These are phyloP conservation scores for Epichloe bromicola DNA, from an alignment of 2,329 filamentous ascomycete species.

Conservation along the genomic window DNA sequence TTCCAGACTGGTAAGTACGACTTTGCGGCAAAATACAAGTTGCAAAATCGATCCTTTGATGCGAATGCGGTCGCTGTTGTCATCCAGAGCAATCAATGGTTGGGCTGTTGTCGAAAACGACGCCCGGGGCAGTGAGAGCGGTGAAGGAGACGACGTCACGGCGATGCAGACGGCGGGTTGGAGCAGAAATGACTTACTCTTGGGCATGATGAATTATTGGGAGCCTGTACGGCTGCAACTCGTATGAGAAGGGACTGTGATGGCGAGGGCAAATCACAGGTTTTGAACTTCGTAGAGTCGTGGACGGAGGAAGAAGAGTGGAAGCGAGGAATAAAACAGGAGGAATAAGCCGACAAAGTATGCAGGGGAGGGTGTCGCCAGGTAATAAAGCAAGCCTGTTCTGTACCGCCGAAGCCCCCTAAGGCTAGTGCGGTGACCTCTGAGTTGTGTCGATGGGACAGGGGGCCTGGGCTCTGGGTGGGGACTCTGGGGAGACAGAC, in stretches of 20 bases:
- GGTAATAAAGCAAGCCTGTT: neutral
- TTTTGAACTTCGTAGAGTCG: neutral
- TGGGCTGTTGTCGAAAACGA: too few species aligned
- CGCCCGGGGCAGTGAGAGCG: too few species aligned
- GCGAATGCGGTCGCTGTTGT: too few species aligned
- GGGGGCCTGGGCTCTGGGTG: neutral
- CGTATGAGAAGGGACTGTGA: neutral
- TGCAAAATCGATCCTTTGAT: too few species aligned
- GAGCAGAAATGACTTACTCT: constrained; percentile 8
- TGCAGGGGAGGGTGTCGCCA: neutral
- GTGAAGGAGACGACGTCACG: too few species aligned
- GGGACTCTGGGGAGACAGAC: neutral
- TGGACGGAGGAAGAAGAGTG: neutral
- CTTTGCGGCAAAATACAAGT: neutral
- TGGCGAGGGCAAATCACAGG: neutral
- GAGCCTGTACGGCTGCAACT: neutral
- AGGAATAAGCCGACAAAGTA: neutral
- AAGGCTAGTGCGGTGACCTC: too few species aligned
- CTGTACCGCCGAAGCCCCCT: neutral
- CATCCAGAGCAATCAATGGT: too few species aligned
- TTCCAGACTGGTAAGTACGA: too few species aligned
- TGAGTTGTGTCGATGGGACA: too few species aligned
- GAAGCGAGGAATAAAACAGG: neutral
- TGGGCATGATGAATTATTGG: constrained; percentile 4
- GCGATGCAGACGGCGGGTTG: too few species aligned